A percentile compares a stretch with the other conserved stretches of the same genome.
Evolutionary conservation across 2,329 filamentous ascomycete genomes (phyloP).

Genomic region (Alternaria metachromatica): DNA sequence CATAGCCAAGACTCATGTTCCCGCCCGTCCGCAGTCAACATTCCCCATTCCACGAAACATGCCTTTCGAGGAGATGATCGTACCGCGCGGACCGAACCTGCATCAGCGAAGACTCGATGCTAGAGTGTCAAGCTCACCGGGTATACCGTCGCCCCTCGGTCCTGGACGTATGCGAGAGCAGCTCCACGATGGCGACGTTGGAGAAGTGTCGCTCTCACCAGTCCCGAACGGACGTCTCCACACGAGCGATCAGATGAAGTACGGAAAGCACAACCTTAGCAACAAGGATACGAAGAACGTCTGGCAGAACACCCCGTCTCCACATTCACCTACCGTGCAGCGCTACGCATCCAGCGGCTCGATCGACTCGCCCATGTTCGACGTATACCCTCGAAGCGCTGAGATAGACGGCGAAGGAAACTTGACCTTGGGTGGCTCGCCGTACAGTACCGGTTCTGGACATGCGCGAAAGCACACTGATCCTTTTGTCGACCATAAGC

Average conservation of each 20-base stretch:
- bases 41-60: neutral
- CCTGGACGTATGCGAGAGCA: neutral
- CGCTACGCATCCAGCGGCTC: neutral
- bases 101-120: neutral
- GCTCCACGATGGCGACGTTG: neutral
- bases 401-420: neutral
- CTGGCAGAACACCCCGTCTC: neutral
- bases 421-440: neutral
- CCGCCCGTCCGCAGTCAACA: neutral
- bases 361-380: neutral
- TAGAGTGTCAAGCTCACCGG: neutral
- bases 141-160: neutral
- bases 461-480: slow-evolving; percentile 10
- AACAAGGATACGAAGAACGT: neutral
- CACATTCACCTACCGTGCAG: neutral
- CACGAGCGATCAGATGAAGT: neutral
- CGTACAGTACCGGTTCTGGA: neutral
- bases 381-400: neutral
- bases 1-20: no score
- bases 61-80: neutral
- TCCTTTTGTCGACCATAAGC: slow-evolving; percentile 5
- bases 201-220: neutral
- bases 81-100: neutral
- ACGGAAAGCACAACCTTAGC: neutral
- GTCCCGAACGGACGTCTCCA: neutral